Percentiles rank a stretch among this genome's conserved stretches.
phyloP scores from a whole-genome alignment of 106 monocot genomes.

The Platanthera guangdongensis region DNA sequence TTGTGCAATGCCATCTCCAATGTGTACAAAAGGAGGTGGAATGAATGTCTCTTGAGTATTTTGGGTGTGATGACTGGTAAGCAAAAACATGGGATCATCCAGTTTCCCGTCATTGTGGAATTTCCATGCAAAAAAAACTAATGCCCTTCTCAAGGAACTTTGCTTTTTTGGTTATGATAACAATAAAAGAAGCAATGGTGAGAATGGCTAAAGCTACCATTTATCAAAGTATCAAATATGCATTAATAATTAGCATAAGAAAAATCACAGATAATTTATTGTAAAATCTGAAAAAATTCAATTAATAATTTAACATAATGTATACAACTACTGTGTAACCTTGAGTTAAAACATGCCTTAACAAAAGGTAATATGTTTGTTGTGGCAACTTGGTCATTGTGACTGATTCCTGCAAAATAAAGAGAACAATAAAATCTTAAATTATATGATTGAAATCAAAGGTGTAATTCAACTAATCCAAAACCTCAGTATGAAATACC shows the following conservation, averaged over 20 bases:
- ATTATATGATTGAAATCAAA: neutral
- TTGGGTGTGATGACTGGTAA: too few relatives aligned
- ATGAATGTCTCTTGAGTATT: too few relatives aligned
- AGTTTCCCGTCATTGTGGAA: too few relatives aligned
- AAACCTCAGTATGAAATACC: constrained; percentile 28
- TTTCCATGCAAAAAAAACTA: too few relatives aligned
- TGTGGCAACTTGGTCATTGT: constrained; percentile 65
- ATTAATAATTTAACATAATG: neutral
- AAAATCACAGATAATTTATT: neutral
- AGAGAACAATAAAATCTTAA: constrained; percentile 4
- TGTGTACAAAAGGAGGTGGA: too few relatives aligned
- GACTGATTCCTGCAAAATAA: constrained; percentile 64
- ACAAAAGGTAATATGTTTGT: constrained; percentile 58
- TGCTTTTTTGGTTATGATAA: too few relatives aligned
- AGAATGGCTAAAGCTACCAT: neutral
- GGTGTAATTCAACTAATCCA: neutral
- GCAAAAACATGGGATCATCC: too few relatives aligned
- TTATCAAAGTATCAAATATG: neutral
- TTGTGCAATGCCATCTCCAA: too few relatives aligned
- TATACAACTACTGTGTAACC: neutral
- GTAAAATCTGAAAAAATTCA: neutral
- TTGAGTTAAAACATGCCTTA: constrained; percentile 29
- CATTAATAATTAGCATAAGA: neutral
- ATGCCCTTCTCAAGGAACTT: too few relatives aligned
- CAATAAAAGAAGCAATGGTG: neutral